Conservation (phyloP, 2,329 filamentous ascomycete genomes). For the Penicillium janthinellum region DNA sequence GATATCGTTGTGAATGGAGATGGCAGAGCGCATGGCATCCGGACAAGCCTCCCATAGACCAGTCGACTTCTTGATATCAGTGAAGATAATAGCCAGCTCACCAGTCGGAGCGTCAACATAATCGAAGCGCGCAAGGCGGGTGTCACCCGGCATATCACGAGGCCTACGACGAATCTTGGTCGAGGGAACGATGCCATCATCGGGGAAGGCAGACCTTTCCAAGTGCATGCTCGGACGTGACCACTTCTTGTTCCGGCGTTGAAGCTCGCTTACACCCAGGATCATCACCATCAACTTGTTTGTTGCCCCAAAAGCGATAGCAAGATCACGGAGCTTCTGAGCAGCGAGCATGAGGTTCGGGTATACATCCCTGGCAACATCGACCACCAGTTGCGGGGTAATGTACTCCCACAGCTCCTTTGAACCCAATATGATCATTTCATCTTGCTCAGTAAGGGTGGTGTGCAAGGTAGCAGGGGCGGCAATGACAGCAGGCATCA, state of each 20-base stretch:
- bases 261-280: slow-evolving; percentile 86
- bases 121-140: slow-evolving; percentile 81
- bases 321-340: slow-evolving; percentile 90
- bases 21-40: slow-evolving; percentile 92
- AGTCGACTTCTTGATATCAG: slow-evolving; percentile 98
- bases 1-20: slow-evolving; percentile 95
- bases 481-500: slow-evolving; percentile 91
- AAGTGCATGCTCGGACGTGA: slow-evolving; percentile 84
- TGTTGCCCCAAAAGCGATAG: slow-evolving; percentile 90
- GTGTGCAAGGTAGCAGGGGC: slow-evolving; percentile 80
- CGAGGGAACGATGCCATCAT: slow-evolving; percentile 61
- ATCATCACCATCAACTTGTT: slow-evolving; percentile 99
- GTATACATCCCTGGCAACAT: slow-evolving; percentile 83
- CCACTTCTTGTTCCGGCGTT: slow-evolving; percentile 75
- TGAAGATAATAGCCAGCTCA: slow-evolving; percentile 92
- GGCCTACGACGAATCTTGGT: slow-evolving; percentile 65
- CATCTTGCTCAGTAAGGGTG: slow-evolving; percentile 81
- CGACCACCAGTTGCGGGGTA: slow-evolving; percentile 84
- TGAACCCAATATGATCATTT: slow-evolving; percentile 89
- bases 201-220: slow-evolving; percentile 73
- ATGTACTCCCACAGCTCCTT: slow-evolving; percentile 95
- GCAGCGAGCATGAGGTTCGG: slow-evolving; percentile 91
- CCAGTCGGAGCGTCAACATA: slow-evolving; percentile 91
- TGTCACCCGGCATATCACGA: slow-evolving; percentile 70
- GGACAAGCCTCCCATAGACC: slow-evolving; percentile 94